These are phyloP conservation scores for Candida buenavistaensis DNA, from an alignment of 1,139 yeast species.

Conservation along the genomic window DNA sequence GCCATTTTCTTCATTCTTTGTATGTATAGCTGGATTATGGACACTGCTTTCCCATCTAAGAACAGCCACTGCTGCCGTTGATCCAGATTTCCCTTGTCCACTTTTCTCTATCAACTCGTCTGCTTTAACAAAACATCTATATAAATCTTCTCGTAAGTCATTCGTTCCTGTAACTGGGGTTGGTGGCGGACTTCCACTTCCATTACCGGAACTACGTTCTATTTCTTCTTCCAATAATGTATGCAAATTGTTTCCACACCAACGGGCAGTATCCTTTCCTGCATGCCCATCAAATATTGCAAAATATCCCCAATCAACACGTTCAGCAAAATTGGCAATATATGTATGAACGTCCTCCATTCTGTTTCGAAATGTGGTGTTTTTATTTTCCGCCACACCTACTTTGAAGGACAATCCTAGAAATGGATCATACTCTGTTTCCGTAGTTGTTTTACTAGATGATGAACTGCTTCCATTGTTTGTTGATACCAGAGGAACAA, in stretches of 20 bases:
- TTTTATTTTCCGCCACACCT: conserved; percentile 89
- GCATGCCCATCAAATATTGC: conserved; percentile 98
- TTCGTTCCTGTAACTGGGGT: conserved; percentile 16
- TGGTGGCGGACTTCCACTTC: conserved; percentile 4
- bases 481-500: conserved; percentile 1
- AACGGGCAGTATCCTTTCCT: conserved; percentile 88
- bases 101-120: conserved; percentile 67
- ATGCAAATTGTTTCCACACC: conserved; percentile 92
- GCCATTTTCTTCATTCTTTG: conserved; percentile 1
- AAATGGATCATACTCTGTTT: conserved; percentile 32
- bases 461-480: neutral
- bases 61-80: conserved; percentile 95
- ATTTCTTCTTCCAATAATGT: conserved; percentile 59
- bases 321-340: conserved; percentile 87
- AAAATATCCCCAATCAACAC: conserved; percentile 92
- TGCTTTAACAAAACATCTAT: conserved; percentile 67
- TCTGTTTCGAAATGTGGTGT: conserved; percentile 73
- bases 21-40: conserved; percentile 5
- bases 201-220: conserved; percentile 9
- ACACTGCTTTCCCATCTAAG: conserved; percentile 68
- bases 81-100: conserved; percentile 71
- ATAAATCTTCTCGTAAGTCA: conserved; percentile 55
- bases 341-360: conserved; percentile 98
- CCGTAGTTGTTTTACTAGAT: neutral
- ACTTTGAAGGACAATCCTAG: conserved; percentile 65